These are phyloP conservation scores for Fusarium floridanum DNA, from an alignment of 2,329 filamentous ascomycete genomes.

Conservation along the genomic window DNA sequence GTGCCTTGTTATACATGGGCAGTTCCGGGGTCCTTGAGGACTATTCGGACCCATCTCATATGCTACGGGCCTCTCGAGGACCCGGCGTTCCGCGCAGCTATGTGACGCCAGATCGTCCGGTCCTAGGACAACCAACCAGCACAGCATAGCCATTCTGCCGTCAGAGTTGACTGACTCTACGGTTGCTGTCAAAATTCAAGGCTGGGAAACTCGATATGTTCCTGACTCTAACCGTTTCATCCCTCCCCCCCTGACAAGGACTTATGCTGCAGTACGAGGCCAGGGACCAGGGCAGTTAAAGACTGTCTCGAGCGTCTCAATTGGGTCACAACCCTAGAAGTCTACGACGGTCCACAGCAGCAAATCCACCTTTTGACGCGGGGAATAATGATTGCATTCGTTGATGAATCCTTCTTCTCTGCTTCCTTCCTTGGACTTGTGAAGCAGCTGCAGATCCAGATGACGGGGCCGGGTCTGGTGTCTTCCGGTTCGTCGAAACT, in stretches of 20 bases:
- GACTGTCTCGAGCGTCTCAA: slow-evolving; percentile 33
- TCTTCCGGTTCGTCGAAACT: slow-evolving; percentile 21
- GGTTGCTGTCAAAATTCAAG: slow-evolving; percentile 21
- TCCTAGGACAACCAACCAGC: background rate
- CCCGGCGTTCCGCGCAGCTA: slow-evolving; percentile 6
- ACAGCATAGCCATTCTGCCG: slow-evolving; percentile 5
- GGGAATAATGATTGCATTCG: slow-evolving; percentile 29
- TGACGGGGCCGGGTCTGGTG: slow-evolving; percentile 7
- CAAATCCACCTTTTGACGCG: slow-evolving; percentile 33
- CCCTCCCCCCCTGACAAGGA: slow-evolving; percentile 33
- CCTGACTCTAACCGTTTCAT: slow-evolving; percentile 40
- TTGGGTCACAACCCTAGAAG: slow-evolving; percentile 19
- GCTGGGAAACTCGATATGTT: slow-evolving; percentile 20
- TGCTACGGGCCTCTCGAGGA: background rate
- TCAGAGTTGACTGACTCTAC: slow-evolving; percentile 2
- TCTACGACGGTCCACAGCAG: slow-evolving; percentile 32
- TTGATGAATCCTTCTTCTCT: slow-evolving; percentile 16
- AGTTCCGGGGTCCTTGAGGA: slow-evolving; percentile 26
- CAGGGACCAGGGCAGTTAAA: slow-evolving; percentile 32
- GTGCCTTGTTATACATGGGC: slow-evolving; percentile 33
- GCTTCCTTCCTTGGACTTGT: slow-evolving; percentile 22
- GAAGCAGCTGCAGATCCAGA: slow-evolving; percentile 14
- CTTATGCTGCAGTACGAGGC: slow-evolving; percentile 12
- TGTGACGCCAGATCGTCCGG: slow-evolving; percentile 17
- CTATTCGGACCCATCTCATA: slow-evolving; percentile 34